These are phyloP conservation scores for Phragmites australis DNA, from an alignment of 176 grass and related monocot genomes.

Conservation along the genomic window DNA sequence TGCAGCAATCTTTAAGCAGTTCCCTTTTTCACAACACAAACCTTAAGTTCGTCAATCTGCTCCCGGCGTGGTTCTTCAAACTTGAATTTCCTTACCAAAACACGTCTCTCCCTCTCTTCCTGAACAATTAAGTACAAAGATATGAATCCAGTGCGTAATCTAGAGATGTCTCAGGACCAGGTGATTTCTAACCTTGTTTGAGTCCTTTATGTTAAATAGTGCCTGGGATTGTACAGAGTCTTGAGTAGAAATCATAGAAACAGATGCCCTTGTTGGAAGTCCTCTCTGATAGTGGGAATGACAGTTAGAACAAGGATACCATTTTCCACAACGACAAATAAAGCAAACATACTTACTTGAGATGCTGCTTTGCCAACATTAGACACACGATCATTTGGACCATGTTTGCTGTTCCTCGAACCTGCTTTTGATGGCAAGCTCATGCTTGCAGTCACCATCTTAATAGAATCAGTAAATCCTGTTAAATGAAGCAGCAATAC, in stretches of 20 bases:
- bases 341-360: constrained; percentile 48
- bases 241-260: constrained; percentile 65
- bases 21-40: constrained; percentile 35
- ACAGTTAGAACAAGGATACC: constrained; percentile 22
- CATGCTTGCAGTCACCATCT: constrained; percentile 60
- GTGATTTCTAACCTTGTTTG: constrained; percentile 72
- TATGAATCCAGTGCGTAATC: constrained; percentile 8
- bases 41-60: constrained; percentile 96
- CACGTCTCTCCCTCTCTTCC: constrained; percentile 90
- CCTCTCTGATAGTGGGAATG: constrained; percentile 54
- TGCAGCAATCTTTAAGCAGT: constrained; percentile 15
- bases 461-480: constrained; percentile 79
- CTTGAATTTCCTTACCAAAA: constrained; percentile 84
- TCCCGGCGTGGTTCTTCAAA: constrained; percentile 96
- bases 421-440: constrained; percentile 67
- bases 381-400: constrained; percentile 61
- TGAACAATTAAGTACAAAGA: constrained; percentile 45
- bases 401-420: constrained; percentile 71
- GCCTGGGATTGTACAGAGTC: constrained; percentile 77
- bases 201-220: constrained; percentile 95
- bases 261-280: constrained; percentile 71
- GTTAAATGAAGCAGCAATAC: constrained; percentile 23
- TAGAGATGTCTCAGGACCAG: neutral
- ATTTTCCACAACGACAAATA: constrained; percentile 26
- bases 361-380: constrained; percentile 65